Evolutionary conservation across 352 stramenopile genomes (phyloP).

Genomic region (Globisporangium megalacanthum): DNA sequence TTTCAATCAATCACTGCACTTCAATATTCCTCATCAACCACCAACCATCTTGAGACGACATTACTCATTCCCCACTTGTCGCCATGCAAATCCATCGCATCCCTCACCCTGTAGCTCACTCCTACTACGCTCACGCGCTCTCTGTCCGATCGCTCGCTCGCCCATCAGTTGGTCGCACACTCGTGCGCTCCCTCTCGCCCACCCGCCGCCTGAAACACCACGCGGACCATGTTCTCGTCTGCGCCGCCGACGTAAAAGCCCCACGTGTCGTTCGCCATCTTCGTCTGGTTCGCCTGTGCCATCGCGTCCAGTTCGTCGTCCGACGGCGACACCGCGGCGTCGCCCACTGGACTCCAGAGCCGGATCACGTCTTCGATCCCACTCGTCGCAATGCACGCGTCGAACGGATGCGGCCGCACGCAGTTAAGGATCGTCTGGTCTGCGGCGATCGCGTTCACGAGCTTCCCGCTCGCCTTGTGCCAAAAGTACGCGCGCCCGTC

Average conservation of each 20-base stretch:
- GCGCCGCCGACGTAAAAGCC: constrained; percentile 32
- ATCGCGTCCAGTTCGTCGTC: constrained; percentile 51
- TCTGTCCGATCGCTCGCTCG: not conserved
- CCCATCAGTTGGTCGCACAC: constrained; percentile 54
- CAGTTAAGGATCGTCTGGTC: constrained; percentile 88
- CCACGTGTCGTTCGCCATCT: constrained; percentile 49
- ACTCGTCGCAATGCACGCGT: constrained; percentile 74
- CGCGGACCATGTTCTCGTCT: constrained; percentile 57
- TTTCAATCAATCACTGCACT: too few relatives aligned
- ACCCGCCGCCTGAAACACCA: constrained; percentile 56
- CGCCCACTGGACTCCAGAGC: constrained; percentile 60
- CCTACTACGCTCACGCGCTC: too few relatives aligned
- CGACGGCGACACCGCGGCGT: constrained; percentile 29
- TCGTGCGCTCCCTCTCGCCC: constrained; percentile 50
- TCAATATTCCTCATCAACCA: too few relatives aligned
- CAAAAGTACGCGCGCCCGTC: constrained; percentile 84
- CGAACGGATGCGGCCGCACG: constrained; percentile 77
- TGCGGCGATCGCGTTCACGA: constrained; percentile 80
- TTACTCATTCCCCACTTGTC: too few relatives aligned
- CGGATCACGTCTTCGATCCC: constrained; percentile 82
- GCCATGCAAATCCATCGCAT: too few relatives aligned
- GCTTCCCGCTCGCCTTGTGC: constrained; percentile 67
- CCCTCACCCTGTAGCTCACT: too few relatives aligned
- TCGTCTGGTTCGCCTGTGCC: constrained; percentile 50
- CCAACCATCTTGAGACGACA: too few relatives aligned